Evolutionary conservation across 805 yeast species (phyloP), one percentile per base, ranked within the genome.

Genomic region (Hanseniaspora taiwanica): DNA sequence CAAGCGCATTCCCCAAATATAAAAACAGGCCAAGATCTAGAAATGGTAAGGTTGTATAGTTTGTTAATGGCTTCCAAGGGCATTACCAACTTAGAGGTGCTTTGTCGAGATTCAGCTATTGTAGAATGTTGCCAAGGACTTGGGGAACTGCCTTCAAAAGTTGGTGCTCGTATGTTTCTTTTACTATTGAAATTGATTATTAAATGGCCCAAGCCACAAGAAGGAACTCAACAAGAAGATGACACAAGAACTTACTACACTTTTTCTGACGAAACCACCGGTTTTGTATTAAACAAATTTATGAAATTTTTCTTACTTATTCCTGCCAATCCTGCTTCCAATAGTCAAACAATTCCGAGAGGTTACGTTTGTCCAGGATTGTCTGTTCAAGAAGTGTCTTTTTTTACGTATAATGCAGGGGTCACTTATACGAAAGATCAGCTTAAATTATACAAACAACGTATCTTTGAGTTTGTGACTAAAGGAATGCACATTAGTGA

Each of bases 401-500:
- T 78, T 48, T 73, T 84, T 48, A 78, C 84, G 0, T 68, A 66
- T 40, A 72, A 72, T 46, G 84, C 89, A 2, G 89, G 87, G 21
- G 71, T 76, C 1, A 56, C 71, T 0, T 76, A 72, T 50, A 71
- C 71, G 40, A 60, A 63, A 5, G 66, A 65, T 0, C 74, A 70
- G 16, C 55, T 83, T 33, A 46, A 59, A 1, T 48, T 42, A 5
- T 65, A 61, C 37, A 75, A 70, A 44, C 45, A 42, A 5, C 63
- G 68, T 9, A 60, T 72, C 1, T 51, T 63, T 21, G 49, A 53
- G 14, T 55, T 59, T 45, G 49, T 51, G 7, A 42, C 47, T 3
- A 42, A 51, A 35, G 59, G 71, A 40, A 46, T 60, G 43, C 72
- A 71, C 0, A 64, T 69, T 36, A 49, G 61, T n/a, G 63, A 63